phyloP scores from a whole-genome alignment of 2,329 filamentous ascomycete genomes.

The Paraphaeosphaeria minitans region DNA sequence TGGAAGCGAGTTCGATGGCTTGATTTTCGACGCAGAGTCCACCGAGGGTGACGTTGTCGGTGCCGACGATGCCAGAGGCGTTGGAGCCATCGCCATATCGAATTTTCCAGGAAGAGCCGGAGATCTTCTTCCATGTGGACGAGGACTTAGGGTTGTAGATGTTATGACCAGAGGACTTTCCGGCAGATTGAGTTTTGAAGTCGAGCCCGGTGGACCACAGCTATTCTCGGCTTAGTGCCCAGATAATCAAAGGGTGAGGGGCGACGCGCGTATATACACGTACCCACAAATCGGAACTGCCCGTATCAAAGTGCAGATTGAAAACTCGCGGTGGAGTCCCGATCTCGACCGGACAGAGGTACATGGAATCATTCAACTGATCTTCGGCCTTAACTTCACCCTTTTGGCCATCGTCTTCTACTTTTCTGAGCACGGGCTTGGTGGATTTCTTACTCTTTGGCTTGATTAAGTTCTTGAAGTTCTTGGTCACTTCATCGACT shows the following conservation, averaged over 20 bases:
- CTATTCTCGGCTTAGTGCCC: slow-evolving; percentile 51
- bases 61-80: slow-evolving; percentile 68
- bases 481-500: slow-evolving; percentile 49
- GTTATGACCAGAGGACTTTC: slow-evolving; percentile 51
- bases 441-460: slow-evolving; percentile 57
- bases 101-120: slow-evolving; percentile 66
- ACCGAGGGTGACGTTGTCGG: slow-evolving; percentile 66
- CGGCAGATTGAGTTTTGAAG: slow-evolving; percentile 36
- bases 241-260: not conserved
- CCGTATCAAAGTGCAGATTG: slow-evolving; percentile 71
- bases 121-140: slow-evolving; percentile 59
- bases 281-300: slow-evolving; percentile 71
- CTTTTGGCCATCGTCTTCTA: slow-evolving; percentile 45
- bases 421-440: slow-evolving; percentile 49
- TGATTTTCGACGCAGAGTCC: slow-evolving; percentile 66
- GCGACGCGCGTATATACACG: not conserved
- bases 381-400: slow-evolving; percentile 65
- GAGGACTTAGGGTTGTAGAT: slow-evolving; percentile 67
- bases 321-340: slow-evolving; percentile 67
- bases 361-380: slow-evolving; percentile 69
- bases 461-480: slow-evolving; percentile 30
- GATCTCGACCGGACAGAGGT: slow-evolving; percentile 67
- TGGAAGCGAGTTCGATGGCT: slow-evolving; percentile 67
- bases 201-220: slow-evolving; percentile 67
- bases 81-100: slow-evolving; percentile 71